Evolutionary conservation across 768 basidiomycete species (phyloP).

Genomic region (Suillus subaureus): DNA sequence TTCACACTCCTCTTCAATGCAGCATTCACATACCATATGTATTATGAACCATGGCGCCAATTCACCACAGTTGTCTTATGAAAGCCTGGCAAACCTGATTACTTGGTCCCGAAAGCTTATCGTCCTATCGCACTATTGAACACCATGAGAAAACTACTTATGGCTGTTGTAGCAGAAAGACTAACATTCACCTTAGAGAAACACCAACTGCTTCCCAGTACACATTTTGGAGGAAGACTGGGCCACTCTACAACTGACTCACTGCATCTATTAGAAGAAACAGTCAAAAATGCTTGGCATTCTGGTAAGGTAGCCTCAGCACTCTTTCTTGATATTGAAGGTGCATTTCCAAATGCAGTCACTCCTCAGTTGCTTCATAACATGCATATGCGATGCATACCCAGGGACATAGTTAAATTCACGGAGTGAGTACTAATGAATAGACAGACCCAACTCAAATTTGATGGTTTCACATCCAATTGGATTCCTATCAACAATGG

Average conservation of each 20-base stretch:
- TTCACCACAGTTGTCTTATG: slow-evolving; percentile 22
- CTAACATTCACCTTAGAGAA: slow-evolving; percentile 14
- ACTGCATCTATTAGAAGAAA: slow-evolving; percentile 24
- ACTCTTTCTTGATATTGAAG: slow-evolving; percentile 34
- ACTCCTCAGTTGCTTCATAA: slow-evolving; percentile 22
- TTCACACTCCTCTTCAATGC: slow-evolving; percentile 12
- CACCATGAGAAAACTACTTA: slow-evolving; percentile 17
- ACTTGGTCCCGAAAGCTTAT: slow-evolving; percentile 22
- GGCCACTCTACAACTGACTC: slow-evolving; percentile 32
- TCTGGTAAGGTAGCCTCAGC: slow-evolving; percentile 22
- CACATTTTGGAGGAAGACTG: slow-evolving; percentile 31
- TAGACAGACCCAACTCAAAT: slow-evolving; percentile 22
- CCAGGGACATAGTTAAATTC: slow-evolving; percentile 16
- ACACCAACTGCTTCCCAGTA: slow-evolving; percentile 22
- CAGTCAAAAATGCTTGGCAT: slow-evolving; percentile 26
- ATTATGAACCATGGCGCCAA: slow-evolving; percentile 14
- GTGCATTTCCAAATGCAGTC: slow-evolving; percentile 31
- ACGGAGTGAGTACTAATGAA: slow-evolving; percentile 18
- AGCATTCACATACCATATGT: slow-evolving; percentile 2
- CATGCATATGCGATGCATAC: slow-evolving; percentile 25
- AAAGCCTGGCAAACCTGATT: slow-evolving; percentile 27
- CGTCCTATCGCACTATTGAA: slow-evolving; percentile 26
- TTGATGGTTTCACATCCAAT: slow-evolving; percentile 30
- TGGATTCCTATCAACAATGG: slow-evolving; percentile 21
- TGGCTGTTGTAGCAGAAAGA: slow-evolving; percentile 14